Base-by-base conservation (phyloP, 225 moss, liverwort and hornwort genomes). In the Polytrichum commune region DNA sequence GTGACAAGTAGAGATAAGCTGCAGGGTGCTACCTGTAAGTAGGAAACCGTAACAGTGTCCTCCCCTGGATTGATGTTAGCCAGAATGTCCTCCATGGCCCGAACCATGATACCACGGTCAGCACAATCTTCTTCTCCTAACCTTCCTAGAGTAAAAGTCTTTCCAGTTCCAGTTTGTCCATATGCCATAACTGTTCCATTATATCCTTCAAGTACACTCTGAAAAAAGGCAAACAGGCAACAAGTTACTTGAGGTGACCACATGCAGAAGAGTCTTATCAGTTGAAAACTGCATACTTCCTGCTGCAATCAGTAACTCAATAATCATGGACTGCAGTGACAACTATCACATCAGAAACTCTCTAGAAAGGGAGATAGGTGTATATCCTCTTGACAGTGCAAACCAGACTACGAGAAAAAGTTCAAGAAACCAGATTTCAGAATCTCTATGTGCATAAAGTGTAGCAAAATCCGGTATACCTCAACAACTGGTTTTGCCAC, bases 111-210 rank as follows among this genome's bases (percentile, higher is more conserved):
- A 62, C 93, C 93, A 53, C 93, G 84, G 80, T 94, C 90, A 72
- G 93, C 82, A 27, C 86, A 86, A 75, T 94, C 93, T 73, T 90
- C 91, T 79, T 91, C 91, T 71, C 93, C 93, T 46, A 94, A 71
- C 74, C 83, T 82, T 55, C 93, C 93, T 33, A 94, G 78, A 13
- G 93, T 94, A 53, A 94, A 94, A 1, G 91, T 94, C 75, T 94
- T 94, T 55, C 93, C 93, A 16, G 93, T 94, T 66, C 93, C 93
- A 69, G 90, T 94, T 80, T 94, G 93, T 55, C 93, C 93, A 77
- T 94, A 94, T 26, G 93, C 93, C 93, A 94, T 94, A 18, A 94
- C 91, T 24, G 91, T 94, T 35, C 93, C 93, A 84, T 94, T 94
- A 66, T 91, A 94, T 5, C 93, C 93, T 82, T 91, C 93, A 23